Evolutionary conservation across 805 yeast genomes (phyloP).

Genomic region (Candida parachauliodes): DNA sequence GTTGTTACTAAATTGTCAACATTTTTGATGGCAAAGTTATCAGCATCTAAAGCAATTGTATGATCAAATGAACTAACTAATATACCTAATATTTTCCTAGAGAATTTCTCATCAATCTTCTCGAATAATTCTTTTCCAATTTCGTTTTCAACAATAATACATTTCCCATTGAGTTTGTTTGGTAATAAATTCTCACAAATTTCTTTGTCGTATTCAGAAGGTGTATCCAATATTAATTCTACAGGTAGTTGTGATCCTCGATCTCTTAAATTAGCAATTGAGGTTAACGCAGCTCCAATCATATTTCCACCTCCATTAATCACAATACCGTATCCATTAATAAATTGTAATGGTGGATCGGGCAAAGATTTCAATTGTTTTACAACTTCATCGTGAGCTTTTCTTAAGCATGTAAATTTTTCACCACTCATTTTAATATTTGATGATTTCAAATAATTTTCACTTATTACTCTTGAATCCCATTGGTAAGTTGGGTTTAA

Average conservation of each 20-base stretch:
- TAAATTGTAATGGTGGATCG: conserved; percentile 22
- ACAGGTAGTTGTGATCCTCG: conserved; percentile 31
- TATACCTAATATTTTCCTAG: conserved; percentile 28
- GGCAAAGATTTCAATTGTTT: conserved; percentile 20
- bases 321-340: conserved; percentile 33
- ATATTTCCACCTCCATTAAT: conserved; percentile 26
- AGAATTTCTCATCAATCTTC: conserved; percentile 20
- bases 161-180: conserved; percentile 20
- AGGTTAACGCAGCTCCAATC: conserved; percentile 27
- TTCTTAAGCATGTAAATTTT: conserved; percentile 19
- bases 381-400: conserved; percentile 25
- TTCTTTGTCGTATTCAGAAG: conserved; percentile 20
- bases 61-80: conserved; percentile 32
- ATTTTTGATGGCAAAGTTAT: conserved; percentile 29
- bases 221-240: conserved; percentile 27
- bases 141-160: conserved; percentile 24
- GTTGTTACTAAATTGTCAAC: conserved; percentile 23
- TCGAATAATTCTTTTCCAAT: conserved; percentile 19
- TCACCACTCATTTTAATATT: conserved; percentile 13
- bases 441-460: conserved; percentile 8
- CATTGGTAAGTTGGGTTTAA: conserved; percentile 11
- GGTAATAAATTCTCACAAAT: conserved; percentile 26
- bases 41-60: conserved; percentile 31
- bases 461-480: conserved; percentile 9
- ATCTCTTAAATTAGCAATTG: conserved; percentile 28